Base-by-base conservation (phyloP, 768 basidiomycete genomes). In the Pleurotus citrinopileatus region DNA sequence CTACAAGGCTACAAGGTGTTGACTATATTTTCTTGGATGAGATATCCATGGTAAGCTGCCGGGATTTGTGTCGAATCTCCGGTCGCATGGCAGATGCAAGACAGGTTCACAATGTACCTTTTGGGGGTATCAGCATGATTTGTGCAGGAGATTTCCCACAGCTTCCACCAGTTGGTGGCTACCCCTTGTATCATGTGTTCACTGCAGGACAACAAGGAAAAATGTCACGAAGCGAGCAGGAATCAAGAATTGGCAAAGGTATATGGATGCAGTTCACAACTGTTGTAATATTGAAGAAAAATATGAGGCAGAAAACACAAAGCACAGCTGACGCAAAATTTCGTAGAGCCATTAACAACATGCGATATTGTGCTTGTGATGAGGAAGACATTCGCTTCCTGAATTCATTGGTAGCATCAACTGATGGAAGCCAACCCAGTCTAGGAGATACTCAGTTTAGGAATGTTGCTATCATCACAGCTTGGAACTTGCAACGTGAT, bases 141-240 rank as follows among this genome's bases (percentile, higher is more conserved):
- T 66, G 77, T 54, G 73, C 75, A 12, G 75, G 75, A n/a, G 76
- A 78, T 51, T 76, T 77, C 67, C 74, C 71, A 1, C 75, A 79
- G 42, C 56, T 78, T 0, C 72, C 73, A 3, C 75, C 70, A 25
- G 65, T 60, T 3, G 53, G 43, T 19, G 65, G 66, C 1, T 29
- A 52, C 13, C 34, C 57, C 2, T 43, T 58, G 26, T 58, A 55
- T 34, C 7, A 19, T 52, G 40, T 22, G 2, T 12, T 10, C 4
- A 38, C 28, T 2, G 28, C 32, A 20, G 15, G 37, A 10, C 10
- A 37, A 29, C 15, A 42, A 32, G 46, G 50, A 46, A 38, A 26
- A 17, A 23, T 48, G 7, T 8, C 20, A 3, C 10, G 53, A 2
- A 59, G 55, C 46, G 53, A 61, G 42, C 57, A 65, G 13, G 51